Evolutionary conservation across 257 asterid species (phyloP), one percentile per base, ranked within the genome.

Genomic region (Craterostigma plantagineum): DNA sequence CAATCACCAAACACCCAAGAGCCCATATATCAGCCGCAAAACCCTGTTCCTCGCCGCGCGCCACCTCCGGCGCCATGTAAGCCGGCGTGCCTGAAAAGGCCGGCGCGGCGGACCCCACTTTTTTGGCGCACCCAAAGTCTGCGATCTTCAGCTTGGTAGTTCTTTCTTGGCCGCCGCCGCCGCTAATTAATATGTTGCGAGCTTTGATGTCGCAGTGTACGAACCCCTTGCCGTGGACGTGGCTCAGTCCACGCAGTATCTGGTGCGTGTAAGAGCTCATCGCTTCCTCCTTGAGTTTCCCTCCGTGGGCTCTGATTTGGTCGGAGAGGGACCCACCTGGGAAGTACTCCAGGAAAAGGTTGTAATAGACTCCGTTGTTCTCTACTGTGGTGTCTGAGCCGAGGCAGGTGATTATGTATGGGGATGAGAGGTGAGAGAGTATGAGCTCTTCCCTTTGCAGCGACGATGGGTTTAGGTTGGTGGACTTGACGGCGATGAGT

Each of bases 61-160:
- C 82, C 12, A 72, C 92, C 65, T 87, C 98, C 23, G 95, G 95
- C 16, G 93, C 77, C 98, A 82, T 87, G 51, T 71, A 87, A 34
- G 76, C 70, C 50, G 95, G 98, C 38, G 93, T 87, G 0, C 98
- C 95, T 14, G 83, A 58, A 49, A 82, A 7, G 4, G 42, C 38
- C 14, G 14, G 43, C 4, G 34, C 55, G 38, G 37, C 57, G 47
- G n/a, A 58, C 14, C 10, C 63, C 2, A 48, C 49, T 36, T 27
- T 16, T 38, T 56, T 68, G 6, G 83, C 90, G 18, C 98, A 82
- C 3, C 93, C 98, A 33, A 87, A 72, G 51, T 87, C 98, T 0
- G 80, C 90, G 37, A 87, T 76, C 54, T 73, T 82, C 14, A 65
- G n/a, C n/a, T n/a, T n/a, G n/a, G n/a, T n/a, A n/a, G n/a, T 10